phyloP scores from a whole-genome alignment of 257 asterid species.

The Petunia secreta region DNA sequence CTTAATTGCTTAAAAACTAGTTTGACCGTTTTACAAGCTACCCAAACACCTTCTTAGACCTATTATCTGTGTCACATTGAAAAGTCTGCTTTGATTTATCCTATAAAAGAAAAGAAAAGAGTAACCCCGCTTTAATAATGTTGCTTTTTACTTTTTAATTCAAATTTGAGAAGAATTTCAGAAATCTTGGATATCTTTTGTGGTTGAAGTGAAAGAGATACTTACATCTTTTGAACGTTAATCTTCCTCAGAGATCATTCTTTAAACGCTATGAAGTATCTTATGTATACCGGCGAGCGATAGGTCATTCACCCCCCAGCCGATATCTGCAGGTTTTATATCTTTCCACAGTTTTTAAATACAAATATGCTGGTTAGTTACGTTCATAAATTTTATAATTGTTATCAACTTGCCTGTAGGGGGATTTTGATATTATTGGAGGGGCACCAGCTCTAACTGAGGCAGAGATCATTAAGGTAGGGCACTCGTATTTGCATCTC shows the following conservation, averaged over 20 bases:
- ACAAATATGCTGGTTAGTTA: slow-evolving; percentile 3
- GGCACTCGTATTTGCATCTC: slow-evolving; percentile 25
- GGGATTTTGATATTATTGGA: slow-evolving; percentile 94
- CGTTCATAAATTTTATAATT: slow-evolving; percentile 2
- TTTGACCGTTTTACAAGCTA: too few species aligned
- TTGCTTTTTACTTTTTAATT: background rate
- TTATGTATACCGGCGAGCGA: slow-evolving; percentile 82
- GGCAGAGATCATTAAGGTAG: slow-evolving; percentile 93
- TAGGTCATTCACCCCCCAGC: slow-evolving; percentile 96
- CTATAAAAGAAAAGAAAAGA: too few species aligned
- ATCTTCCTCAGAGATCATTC: slow-evolving; percentile 63
- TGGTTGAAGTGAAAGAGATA: slow-evolving; percentile 17
- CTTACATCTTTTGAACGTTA: background rate
- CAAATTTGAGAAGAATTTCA: background rate
- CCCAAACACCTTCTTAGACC: too few species aligned
- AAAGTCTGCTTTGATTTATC: too few species aligned
- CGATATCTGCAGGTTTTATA: slow-evolving; percentile 88
- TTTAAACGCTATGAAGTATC: slow-evolving; percentile 88
- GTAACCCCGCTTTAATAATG: too few species aligned
- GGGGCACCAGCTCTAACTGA: slow-evolving; percentile 88
- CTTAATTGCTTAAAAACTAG: too few species aligned
- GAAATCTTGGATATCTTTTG: slow-evolving; percentile 5
- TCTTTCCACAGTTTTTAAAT: background rate
- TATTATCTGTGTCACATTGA: too few species aligned
- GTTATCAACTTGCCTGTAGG: slow-evolving; percentile 49